Base-by-base conservation (phyloP, 2,329 filamentous ascomycete genomes). In the Alternaria triticina region DNA sequence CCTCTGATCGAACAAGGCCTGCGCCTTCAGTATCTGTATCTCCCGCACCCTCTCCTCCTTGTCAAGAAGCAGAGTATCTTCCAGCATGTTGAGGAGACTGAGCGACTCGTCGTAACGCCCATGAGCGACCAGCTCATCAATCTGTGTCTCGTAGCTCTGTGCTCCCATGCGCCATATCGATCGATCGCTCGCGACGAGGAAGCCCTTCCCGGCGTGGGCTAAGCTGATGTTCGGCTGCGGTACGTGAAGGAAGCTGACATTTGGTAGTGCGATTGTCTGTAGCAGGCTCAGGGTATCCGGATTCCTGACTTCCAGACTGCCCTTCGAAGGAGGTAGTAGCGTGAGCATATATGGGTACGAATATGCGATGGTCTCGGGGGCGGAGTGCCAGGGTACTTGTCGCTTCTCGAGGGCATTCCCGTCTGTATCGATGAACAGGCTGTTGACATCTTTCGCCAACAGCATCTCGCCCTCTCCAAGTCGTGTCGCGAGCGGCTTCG, bases 381-480 rank as follows among this genome's bases (percentile, higher is more conserved):
- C 93, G 33, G 88, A 85, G 45, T 90, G 88, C 96, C 96, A 99
- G 2, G 94, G 94, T n/a, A 99, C 90, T 77, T 98, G 94, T 59
- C 91, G 86, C 79, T 92, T 93, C 47, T 94, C 91, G 33, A 96
- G 78, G 0, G 94, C 87, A 70, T 93, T 94, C 5, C 94, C 96
- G 28, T 93, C 86, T 11, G 91, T 88, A 61, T 96, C 91, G 69
- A 97, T 91, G 77, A 99, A 99, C 56, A 97, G 83, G 1, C 94
- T 97, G 78, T 97, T 97, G 73, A 97, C 93, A 72, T 99, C 96
- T 79, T 97, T 97, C n/a, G 95, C 93, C n/a, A 99, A 85, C 62
- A 99, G 82, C 77, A 98, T 88, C 80, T 97, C 88, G 5, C 92
- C 92, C 67, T 96, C 92, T 3, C 89, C 88, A 12, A 99, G 85